Percentiles rank a stretch among this genome's conserved stretches.
Conservation (phyloP, 371 early-diverging fungal genomes). For the Mucor racemosus region DNA sequence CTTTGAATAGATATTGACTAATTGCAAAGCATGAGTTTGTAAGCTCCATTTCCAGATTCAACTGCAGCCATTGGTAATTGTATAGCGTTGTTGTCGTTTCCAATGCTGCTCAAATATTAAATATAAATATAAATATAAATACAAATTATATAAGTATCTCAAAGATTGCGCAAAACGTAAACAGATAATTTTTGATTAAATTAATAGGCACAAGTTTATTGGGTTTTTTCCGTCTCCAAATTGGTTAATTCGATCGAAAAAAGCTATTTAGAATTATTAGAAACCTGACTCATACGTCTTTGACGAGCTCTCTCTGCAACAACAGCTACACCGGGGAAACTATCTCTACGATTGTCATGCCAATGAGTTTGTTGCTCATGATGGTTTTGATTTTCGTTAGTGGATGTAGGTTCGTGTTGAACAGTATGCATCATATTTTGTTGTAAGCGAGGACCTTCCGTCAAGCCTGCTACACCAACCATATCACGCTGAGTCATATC, state of each 20-base stretch:
- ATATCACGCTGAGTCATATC: conserved; percentile 26
- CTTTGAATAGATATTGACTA: too few relatives aligned
- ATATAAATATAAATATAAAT: too few relatives aligned
- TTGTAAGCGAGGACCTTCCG: conserved; percentile 29
- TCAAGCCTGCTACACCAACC: conserved; percentile 33
- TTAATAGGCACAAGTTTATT: neutral
- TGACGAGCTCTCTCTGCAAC: conserved; percentile 22
- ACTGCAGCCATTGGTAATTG: too few relatives aligned
- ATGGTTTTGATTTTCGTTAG: too few relatives aligned
- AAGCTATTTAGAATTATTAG: neutral
- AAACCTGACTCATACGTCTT: conserved; percentile 5
- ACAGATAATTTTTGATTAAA: too few relatives aligned
- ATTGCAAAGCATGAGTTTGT: too few relatives aligned
- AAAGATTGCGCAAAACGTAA: too few relatives aligned
- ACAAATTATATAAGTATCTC: too few relatives aligned
- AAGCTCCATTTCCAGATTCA: too few relatives aligned
- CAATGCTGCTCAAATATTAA: too few relatives aligned
- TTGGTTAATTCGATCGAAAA: neutral
- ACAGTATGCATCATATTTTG: conserved; percentile 27
- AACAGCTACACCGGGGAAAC: conserved; percentile 18
- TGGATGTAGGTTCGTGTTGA: neutral
- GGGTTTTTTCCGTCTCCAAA: too few relatives aligned
- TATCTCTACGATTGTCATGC: conserved; percentile 1
- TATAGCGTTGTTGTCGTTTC: too few relatives aligned
- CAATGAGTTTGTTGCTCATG: neutral